Evolutionary conservation across 331 rosid genomes (phyloP).

Genomic region (Prunus yedoensis): DNA sequence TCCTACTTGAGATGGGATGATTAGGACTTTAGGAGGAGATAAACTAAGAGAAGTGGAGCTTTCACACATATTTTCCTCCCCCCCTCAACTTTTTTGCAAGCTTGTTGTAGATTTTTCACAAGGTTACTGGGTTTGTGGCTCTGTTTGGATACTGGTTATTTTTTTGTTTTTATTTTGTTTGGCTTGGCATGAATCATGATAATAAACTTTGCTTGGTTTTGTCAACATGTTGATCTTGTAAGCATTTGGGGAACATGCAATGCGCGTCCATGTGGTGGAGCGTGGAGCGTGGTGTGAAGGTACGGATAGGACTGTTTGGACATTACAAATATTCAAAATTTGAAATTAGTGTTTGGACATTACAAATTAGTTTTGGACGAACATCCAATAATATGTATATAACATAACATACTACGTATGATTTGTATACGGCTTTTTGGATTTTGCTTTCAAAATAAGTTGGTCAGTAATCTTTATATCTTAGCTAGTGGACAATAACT

Average conservation of each 20-base stretch:
- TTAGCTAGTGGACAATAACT: not conserved
- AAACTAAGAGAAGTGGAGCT: not conserved
- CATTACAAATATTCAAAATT: slow-evolving; percentile 19
- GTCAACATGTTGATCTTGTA: slow-evolving; percentile 17
- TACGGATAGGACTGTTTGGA: slow-evolving; percentile 25
- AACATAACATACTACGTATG: not conserved
- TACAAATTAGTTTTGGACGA: not conserved
- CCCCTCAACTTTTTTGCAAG: not conserved
- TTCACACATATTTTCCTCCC: not conserved
- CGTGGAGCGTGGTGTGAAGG: slow-evolving; percentile 29
- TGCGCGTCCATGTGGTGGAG: slow-evolving; percentile 32
- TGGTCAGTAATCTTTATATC: not conserved
- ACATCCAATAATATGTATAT: not conserved
- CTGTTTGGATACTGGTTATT: slow-evolving; percentile 6
- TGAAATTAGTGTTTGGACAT: slow-evolving; percentile 8
- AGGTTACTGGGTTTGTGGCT: not conserved
- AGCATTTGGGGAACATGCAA: slow-evolving; percentile 31
- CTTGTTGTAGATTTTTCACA: not conserved
- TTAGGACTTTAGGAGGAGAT: not conserved
- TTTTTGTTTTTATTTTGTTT: not conserved
- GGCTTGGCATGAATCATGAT: not conserved
- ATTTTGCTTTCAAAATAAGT: not conserved
- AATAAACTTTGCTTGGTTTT: not conserved
- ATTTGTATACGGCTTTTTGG: not conserved
- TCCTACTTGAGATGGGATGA: slow-evolving; percentile 14